Base-by-base conservation (phyloP, 352 stramenopile genomes). In the Phytophthora citricola region DNA sequence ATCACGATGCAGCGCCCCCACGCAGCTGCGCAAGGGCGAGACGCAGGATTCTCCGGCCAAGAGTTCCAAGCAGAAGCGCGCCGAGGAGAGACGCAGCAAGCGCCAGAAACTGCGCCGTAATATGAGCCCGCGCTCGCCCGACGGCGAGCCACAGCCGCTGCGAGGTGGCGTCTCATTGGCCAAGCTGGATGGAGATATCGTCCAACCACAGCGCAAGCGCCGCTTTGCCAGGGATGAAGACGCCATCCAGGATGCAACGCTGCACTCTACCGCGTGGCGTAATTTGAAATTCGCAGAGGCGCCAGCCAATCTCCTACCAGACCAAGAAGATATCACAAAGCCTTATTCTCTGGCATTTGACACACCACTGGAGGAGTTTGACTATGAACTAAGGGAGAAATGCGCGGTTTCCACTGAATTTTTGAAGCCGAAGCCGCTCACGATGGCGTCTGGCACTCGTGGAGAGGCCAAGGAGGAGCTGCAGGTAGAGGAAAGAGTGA, bases 191-290 rank as follows among this genome's bases (percentile, higher is more conserved):
- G 67, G 47, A 36, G 50, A 63, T 38, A 14, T 6, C 26, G 20
- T 20, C 12, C 29, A 44, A 2, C 15, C 50, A 26, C 50, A 57
- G 24, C 52, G 34, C 5, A 72, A 69, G 11, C 63, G 62, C 8
- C 64, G 59, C 12, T 80, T 85, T 43, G 58, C 54, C 2, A 67
- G 51, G 2, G 59, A 77, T 40, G 61, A 72, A 17, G 78, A 89
- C 52, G 76, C 72, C 2, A 71, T 89, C 20, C 66, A 83, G 9
- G 67, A 77, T 46, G 67, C 66, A 8, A 59, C 79, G 24, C 51
- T 86, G 41, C 85, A 91, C 58, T 87, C 85, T 17, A 93, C 85
- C 0, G 75, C 81, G 14, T 93, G 85, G 85, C 78, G 85, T 20
- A 75, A 78, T 53, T 31, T 87, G 7, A 72, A 75, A 8, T 36